Evolutionary conservation across 176 grass and related monocot genomes (phyloP), one percentile per base, ranked within the genome.

Genomic region (Carex scoparia): DNA sequence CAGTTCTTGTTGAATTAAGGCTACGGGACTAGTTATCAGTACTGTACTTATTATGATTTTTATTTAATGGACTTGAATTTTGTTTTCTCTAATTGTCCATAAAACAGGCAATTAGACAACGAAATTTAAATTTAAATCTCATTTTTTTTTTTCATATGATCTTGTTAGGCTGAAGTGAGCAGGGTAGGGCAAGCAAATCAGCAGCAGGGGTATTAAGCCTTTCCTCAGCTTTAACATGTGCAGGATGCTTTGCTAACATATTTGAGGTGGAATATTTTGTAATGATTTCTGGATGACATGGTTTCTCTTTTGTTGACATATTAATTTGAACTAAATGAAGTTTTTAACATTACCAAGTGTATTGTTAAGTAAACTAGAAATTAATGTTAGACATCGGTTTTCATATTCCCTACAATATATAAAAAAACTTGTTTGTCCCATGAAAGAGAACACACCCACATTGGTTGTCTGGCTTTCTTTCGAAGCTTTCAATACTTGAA

Each of bases 261-360:
- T 56, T 67, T 79, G 58, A 58, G 74, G 74, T 58, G 74, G 74
- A 56, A 30, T 6, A 32, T 79, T 30, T 79, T 79, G 74, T 79
- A 10, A 54, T 79, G 73, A 49, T 78, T 12, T 56, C 51, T 56
- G 74, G 32, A 56, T 3, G 53, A 58, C 53, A 32, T 79, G 28
- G 74, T 54, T 33, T 68, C 53, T 33, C 48, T 57, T 51, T 10
- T 53, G 74, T 78, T 79, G 53, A 57, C 74, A 35, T 23, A 23
- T 23, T 23, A 79, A 37, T 32, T 51, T 79, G 74, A 58, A 57
- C 28, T 79, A 35, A 7, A 57, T 79, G 51, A 31, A 58, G 30
- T 56, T 31, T 31, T 57, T 14, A 16, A 32, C 12, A 58, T 31
- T 35, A 79, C 23, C 30, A 79, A 35, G 19, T 35, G 57, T 32